Evolutionary conservation across 305 asterid genomes (phyloP), one percentile per base, ranked within the genome.

Genomic region (Rubia tinctorum): DNA sequence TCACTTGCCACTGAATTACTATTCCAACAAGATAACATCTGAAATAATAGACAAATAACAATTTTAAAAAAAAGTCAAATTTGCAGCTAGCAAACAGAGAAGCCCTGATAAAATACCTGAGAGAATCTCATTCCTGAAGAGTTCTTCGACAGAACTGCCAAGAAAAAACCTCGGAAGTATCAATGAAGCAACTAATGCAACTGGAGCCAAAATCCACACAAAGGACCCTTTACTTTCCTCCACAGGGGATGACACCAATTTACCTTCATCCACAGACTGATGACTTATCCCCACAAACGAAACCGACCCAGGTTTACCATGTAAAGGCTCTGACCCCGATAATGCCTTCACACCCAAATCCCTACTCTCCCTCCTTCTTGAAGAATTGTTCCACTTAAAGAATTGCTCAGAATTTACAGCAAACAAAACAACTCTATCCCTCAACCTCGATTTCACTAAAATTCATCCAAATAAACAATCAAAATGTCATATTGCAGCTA

Each of bases 241-340:
- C 42, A 85, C 86, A 27, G 97, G 99, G 15, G 93, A 77, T 20
- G 97, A 88, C 7, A 82, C 84, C 83, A 89, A 68, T 80, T 87
- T 80, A 47, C 88, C 83, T 76, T 88, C 97, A 75, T 91, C 99
- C 39, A 86, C 79, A 9, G 91, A 86, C 73, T 91, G 91, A 77
- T 91, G 91, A 69, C 80, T 94, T 77, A 88, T 63, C 67, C 97
- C 97, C 4, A 77, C 80, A 69, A 90, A 94, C 3, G 97, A 90
- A 80, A 90, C 86, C 30, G 93, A 90, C 56, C 97, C 97, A 5
- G 97, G 79, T 75, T 90, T 94, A 8, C 99, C 97, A 13, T 86
- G 85, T 80, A 86, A 88, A 4, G 89, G 89, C 37, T 86, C 97
- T 20, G 86, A 75, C 75, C 81, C 85, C 3, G 76, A 77, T 44